Conservation (phyloP, 1,284 basidiomycete species). For the Paramarasmius palmivorus region DNA sequence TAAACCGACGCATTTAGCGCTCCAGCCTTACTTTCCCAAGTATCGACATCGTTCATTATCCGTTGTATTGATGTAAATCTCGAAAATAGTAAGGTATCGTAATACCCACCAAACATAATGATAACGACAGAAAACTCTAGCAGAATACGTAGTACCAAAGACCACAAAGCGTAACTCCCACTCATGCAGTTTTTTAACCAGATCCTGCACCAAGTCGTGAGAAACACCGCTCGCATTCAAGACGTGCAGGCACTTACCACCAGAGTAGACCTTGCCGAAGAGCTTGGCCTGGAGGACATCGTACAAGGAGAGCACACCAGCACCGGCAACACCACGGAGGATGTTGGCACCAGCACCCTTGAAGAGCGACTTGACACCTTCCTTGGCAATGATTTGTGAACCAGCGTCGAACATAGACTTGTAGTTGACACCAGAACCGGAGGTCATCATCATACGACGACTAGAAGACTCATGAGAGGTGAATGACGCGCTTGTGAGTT, state of each 20-base stretch:
- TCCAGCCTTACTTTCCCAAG: no score
- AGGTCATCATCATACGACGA: conserved; percentile 98
- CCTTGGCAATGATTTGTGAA: conserved; percentile 85
- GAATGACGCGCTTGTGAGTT: no score
- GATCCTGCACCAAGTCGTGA: no score
- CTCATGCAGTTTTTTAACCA: neutral
- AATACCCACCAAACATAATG: conserved; percentile 5
- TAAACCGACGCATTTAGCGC: no score
- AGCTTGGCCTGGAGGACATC: conserved; percentile 90
- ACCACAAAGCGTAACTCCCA: neutral
- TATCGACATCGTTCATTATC: neutral
- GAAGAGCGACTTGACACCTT: conserved; percentile 89
- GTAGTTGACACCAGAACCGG: conserved; percentile 83
- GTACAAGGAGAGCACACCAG: conserved; percentile 93
- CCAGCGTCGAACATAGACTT: conserved; percentile 90
- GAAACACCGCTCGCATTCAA: no score
- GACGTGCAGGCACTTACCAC: conserved; percentile 60
- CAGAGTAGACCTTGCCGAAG: conserved; percentile 97
- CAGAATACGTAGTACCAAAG: neutral
- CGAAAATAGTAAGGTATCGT: conserved; percentile 1
- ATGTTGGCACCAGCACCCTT: conserved; percentile 98
- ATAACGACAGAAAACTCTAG: conserved; percentile 1
- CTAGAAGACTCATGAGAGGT: conserved; percentile 38
- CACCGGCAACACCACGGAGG: conserved; percentile 97
- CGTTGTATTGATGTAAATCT: conserved; percentile 1